Evolutionary conservation across 1,284 basidiomycete genomes (phyloP).

Genomic region (Sparassis latifolia): DNA sequence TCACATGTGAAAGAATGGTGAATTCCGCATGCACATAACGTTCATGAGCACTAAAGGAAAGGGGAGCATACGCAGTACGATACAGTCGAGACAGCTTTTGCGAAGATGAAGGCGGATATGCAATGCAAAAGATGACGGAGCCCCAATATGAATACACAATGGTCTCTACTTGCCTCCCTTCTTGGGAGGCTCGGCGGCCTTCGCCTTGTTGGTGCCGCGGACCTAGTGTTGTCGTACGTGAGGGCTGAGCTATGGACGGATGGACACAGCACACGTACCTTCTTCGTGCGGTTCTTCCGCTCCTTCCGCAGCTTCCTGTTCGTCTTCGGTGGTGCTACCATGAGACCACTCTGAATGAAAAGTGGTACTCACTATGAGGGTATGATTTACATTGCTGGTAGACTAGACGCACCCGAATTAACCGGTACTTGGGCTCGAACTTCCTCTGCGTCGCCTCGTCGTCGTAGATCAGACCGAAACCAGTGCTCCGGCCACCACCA

Average conservation of each 20-base stretch:
- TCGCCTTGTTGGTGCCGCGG: conserved; percentile 89
- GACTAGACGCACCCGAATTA: conserved; percentile 76
- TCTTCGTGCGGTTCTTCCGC: conserved; percentile 99
- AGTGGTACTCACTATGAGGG: not conserved
- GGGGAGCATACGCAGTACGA: conserved; percentile 34
- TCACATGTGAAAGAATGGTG: not conserved
- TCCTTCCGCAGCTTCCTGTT: conserved; percentile 99
- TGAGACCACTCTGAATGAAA: conserved; percentile 68
- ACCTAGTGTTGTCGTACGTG: conserved; percentile 39
- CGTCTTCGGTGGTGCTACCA: conserved; percentile 82
- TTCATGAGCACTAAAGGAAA: conserved; percentile 31
- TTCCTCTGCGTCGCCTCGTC: conserved; percentile 91
- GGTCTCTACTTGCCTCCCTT: conserved; percentile 65
- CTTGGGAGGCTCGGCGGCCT: conserved; percentile 85
- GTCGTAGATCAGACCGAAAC: conserved; percentile 98
- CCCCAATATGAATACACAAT: conserved; percentile 22
- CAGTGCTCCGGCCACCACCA: conserved; percentile 97
- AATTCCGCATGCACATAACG: conserved; percentile 36
- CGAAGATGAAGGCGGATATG: conserved; percentile 28
- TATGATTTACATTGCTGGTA: not conserved
- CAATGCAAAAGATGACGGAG: conserved; percentile 26
- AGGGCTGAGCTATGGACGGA: not conserved
- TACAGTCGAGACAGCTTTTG: conserved; percentile 33
- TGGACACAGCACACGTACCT: conserved; percentile 45
- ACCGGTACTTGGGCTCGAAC: conserved; percentile 96